A percentile compares a stretch with the other conserved stretches of the same genome.
Conservation (phyloP, 2,329 filamentous ascomycete genomes). For the Aspergillus vadensis region DNA sequence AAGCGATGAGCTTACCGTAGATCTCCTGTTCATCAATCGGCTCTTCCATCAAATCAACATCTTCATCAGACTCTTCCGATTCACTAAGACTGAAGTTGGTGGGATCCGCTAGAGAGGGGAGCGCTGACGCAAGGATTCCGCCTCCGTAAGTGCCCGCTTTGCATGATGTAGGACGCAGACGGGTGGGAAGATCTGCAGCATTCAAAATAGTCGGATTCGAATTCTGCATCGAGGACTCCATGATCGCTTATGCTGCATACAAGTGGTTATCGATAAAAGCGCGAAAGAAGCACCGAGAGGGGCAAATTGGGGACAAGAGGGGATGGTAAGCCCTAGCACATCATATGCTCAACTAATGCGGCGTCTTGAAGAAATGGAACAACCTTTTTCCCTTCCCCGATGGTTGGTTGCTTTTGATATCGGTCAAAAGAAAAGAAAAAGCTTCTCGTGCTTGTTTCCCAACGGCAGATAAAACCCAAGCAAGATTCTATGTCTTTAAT, state of each 20-base stretch:
- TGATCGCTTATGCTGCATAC: conserved; percentile 14
- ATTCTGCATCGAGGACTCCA: conserved; percentile 41
- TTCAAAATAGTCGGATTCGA: conserved; percentile 93
- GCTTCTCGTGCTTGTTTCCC: too few relatives aligned
- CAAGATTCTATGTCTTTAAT: too few relatives aligned
- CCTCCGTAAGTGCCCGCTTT: conserved; percentile 41
- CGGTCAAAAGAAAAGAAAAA: too few relatives aligned
- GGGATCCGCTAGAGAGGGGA: conserved; percentile 53
- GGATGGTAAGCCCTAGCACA: too few relatives aligned
- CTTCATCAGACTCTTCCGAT: conserved; percentile 44
- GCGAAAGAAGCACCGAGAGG: background rate
- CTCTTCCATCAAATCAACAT: conserved; percentile 67
- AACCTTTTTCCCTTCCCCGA: too few relatives aligned
- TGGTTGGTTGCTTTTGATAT: too few relatives aligned
- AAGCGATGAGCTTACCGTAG: conserved; percentile 65
- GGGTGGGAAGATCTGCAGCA: conserved; percentile 82
- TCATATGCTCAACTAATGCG: too few relatives aligned
- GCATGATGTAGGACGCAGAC: conserved; percentile 53
- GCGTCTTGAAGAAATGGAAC: too few relatives aligned
- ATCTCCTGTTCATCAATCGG: conserved; percentile 97
- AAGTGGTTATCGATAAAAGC: background rate
- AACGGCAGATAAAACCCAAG: too few relatives aligned
- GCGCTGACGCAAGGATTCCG: conserved; percentile 55
- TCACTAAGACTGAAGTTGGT: conserved; percentile 50
- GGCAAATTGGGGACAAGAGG: background rate